These are phyloP conservation scores for Ramularia collo-cygni DNA, from an alignment of 2,329 filamentous ascomycete genomes.

Conservation along the genomic window DNA sequence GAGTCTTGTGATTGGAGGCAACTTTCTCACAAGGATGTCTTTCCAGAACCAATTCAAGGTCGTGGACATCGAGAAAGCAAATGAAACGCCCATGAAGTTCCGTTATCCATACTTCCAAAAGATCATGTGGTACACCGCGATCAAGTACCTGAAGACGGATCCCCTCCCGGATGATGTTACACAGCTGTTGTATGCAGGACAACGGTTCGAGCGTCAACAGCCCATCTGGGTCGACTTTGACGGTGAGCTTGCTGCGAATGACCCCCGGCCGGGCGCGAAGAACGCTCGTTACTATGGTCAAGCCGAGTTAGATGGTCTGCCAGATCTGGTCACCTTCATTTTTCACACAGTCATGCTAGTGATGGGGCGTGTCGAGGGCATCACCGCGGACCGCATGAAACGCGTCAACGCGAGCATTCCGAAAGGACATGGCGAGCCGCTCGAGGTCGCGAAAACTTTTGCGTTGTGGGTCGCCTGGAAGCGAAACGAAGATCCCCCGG, in stretches of 20 bases:
- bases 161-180: slow-evolving; percentile 53
- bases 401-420: slow-evolving; percentile 58
- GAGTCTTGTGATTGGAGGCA: slow-evolving; percentile 64
- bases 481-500: slow-evolving; percentile 54
- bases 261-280: slow-evolving; percentile 42
- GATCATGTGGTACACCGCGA: slow-evolving; percentile 61
- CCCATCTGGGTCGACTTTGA: slow-evolving; percentile 55
- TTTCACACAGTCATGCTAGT: slow-evolving; percentile 57
- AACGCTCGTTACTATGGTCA: slow-evolving; percentile 57
- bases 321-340: slow-evolving; percentile 54
- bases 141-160: slow-evolving; percentile 58
- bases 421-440: slow-evolving; percentile 54
- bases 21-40: slow-evolving; percentile 59
- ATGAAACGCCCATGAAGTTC: slow-evolving; percentile 59
- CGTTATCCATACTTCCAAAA: slow-evolving; percentile 63
- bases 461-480: slow-evolving; percentile 64
- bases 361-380: slow-evolving; percentile 53
- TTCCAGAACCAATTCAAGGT: slow-evolving; percentile 62
- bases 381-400: slow-evolving; percentile 52
- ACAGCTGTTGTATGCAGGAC: slow-evolving; percentile 49
- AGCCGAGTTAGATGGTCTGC: slow-evolving; percentile 54
- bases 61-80: slow-evolving; percentile 59
- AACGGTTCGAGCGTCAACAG: slow-evolving; percentile 48
- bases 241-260: slow-evolving; percentile 43
- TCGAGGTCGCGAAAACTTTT: slow-evolving; percentile 54